A percentile compares a stretch with the other conserved stretches of the same genome.
Conservation (phyloP, 345 rosid genomes). For the Rhizophora apiculata region DNA sequence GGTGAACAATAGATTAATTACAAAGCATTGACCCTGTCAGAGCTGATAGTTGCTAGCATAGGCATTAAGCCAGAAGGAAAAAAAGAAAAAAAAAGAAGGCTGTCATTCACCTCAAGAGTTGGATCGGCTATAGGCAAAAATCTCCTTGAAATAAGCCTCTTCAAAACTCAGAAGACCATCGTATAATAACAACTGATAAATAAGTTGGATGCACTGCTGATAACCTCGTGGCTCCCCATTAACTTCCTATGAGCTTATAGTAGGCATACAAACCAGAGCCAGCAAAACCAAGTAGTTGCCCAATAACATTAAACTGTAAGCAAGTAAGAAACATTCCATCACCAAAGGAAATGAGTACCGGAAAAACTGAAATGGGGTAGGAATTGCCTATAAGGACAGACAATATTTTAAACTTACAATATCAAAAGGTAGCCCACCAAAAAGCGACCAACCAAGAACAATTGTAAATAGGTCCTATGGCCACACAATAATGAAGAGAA, state of each 20-base stretch:
- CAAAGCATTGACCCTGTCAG: too few species aligned
- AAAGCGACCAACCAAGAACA: conserved; percentile 83
- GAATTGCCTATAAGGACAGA: background rate
- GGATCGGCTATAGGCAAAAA: background rate
- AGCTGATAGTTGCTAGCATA: background rate
- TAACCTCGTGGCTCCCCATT: conserved; percentile 15
- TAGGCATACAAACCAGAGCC: conserved; percentile 95
- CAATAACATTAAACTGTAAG: conserved; percentile 78
- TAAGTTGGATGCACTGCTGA: background rate
- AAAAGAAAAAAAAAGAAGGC: background rate
- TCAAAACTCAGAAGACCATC: background rate
- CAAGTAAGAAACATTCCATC: conserved; percentile 1
- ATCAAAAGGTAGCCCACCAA: conserved; percentile 98
- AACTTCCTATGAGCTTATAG: conserved; percentile 70
- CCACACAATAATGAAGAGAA: conserved; percentile 16
- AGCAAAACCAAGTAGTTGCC: conserved; percentile 80
- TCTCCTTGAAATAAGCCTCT: conserved; percentile 1
- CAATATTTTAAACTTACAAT: conserved; percentile 41
- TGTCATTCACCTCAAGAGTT: background rate
- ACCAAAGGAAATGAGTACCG: conserved; percentile 5
- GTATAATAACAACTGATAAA: background rate
- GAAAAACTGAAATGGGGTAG: background rate
- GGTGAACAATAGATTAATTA: background rate
- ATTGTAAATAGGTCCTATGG: conserved; percentile 86
- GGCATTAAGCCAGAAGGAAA: background rate